phyloP scores from a whole-genome alignment of 768 basidiomycete species.

The Suillus alpinus region DNA sequence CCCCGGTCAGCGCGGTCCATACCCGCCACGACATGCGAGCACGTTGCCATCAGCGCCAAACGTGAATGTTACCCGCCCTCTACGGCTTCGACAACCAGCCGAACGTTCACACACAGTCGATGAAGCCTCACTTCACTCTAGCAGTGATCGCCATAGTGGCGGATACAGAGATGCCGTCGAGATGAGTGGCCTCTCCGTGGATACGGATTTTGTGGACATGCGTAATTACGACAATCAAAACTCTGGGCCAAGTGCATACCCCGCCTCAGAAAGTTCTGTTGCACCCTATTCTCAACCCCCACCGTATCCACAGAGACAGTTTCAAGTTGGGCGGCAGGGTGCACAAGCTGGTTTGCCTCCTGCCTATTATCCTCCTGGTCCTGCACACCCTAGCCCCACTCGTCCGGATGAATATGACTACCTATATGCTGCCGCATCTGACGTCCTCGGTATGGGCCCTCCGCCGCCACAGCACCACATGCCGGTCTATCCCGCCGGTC shows the following conservation, averaged over 20 bases:
- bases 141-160: conserved; percentile 28
- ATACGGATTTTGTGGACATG: conserved; percentile 35
- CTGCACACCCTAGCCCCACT: conserved; percentile 19
- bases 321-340: conserved; percentile 28
- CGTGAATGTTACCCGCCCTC: conserved; percentile 18
- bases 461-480: conserved; percentile 32
- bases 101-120: conserved; percentile 16
- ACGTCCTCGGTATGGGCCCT: conserved; percentile 75
- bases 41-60: conserved; percentile 35
- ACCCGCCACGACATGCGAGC: conserved; percentile 39
- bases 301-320: conserved; percentile 18
- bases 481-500: conserved; percentile 20
- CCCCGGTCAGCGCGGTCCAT: conserved; percentile 26
- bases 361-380: conserved; percentile 14
- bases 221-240: conserved; percentile 39
- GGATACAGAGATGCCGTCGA: conserved; percentile 25
- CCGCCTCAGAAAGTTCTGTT: conserved; percentile 21
- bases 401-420: conserved; percentile 48
- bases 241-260: conserved; percentile 29
- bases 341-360: conserved; percentile 21
- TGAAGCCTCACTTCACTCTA: conserved; percentile 27
- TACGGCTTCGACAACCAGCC: conserved; percentile 17
- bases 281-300: conserved; percentile 17
- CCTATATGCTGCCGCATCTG: conserved; percentile 73
- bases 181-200: conserved; percentile 23